Evolutionary conservation across 177 flowering plant genomes (phyloP), one percentile per base, ranked within the genome.

Genomic region (Vitis hybrid): DNA sequence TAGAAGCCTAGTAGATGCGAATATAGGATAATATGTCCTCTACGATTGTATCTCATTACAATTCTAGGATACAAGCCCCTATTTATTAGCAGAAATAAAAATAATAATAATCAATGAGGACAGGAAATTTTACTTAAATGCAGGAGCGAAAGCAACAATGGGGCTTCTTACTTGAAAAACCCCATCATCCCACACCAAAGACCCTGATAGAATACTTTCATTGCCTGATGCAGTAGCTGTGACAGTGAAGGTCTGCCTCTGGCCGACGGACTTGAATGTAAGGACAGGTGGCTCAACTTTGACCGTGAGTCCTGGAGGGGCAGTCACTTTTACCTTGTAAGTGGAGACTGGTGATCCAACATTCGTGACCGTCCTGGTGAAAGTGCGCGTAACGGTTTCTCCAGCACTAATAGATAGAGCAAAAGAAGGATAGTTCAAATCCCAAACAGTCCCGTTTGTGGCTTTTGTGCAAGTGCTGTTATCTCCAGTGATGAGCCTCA

Each of bases 151-250:
- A 10, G 78, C 71, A 68, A 77, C 79, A 68, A 84, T 67, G 2
- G 88, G 87, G 55, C 90, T 84, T 61, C 87, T 80, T n/a, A 87
- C 88, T 61, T 50, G 72, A 68, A 76, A 71, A 13, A 60, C 55
- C 2, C 81, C 87, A 76, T 87, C 86, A 60, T 73, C 77, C 90
- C 90, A 87, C 63, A 75, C 74, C 67, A 85, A 65, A 6, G 79
- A 74, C 34, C 72, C 82, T 20, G 78, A 79, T 5, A 65, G 3
- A 1, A 55, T 19, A 5, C 19, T 3, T 1, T 59, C 10, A 2
- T 1, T 15, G 11, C 45, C 11, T 1, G 19, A 34, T 29, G 71
- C 84, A 22, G 16, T 34, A 57, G 79, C 75, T 3, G 51, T 84
- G 11, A 83, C 76, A 13, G 39, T 39, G 59, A 76, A 86, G 2